phyloP scores from a whole-genome alignment of 768 basidiomycete genomes.

The Boletus sensibilis region DNA sequence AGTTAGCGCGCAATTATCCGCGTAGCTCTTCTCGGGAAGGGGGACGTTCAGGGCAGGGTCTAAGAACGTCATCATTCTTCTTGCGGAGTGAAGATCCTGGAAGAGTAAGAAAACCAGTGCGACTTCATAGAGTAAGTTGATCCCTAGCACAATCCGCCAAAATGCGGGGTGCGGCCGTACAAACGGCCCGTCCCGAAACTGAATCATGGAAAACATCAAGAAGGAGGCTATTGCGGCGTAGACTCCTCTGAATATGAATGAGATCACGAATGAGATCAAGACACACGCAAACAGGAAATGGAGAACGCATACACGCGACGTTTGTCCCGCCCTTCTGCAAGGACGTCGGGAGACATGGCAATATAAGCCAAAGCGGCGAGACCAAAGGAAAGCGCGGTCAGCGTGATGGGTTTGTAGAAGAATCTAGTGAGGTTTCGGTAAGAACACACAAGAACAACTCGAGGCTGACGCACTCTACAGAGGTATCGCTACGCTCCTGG shows the following conservation, averaged over 20 bases:
- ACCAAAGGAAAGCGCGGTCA: constrained; percentile 68
- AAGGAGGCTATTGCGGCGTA: constrained; percentile 76
- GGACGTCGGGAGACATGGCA: constrained; percentile 79
- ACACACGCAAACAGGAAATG: neutral
- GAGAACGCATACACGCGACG: constrained; percentile 61
- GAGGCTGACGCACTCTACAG: constrained; percentile 60
- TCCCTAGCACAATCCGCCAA: constrained; percentile 76
- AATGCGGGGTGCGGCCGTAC: constrained; percentile 86
- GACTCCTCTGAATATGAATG: constrained; percentile 52
- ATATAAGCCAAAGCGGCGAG: constrained; percentile 74
- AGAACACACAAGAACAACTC: neutral
- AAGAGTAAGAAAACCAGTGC: constrained; percentile 82
- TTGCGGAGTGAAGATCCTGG: constrained; percentile 77
- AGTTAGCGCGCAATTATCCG: constrained; percentile 73
- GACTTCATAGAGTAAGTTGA: constrained; percentile 83
- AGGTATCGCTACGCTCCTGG: constrained; percentile 80
- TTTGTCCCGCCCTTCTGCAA: constrained; percentile 82
- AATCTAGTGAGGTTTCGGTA: constrained; percentile 50
- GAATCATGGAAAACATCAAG: constrained; percentile 79
- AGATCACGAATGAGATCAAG: constrained; percentile 11
- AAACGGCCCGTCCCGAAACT: constrained; percentile 89
- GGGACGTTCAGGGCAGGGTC: constrained; percentile 70
- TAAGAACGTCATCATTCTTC: constrained; percentile 75
- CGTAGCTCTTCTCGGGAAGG: constrained; percentile 83
- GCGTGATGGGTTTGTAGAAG: constrained; percentile 82